These are phyloP conservation scores for Talaromyces nanjingensis DNA, from an alignment of 495 filamentous ascomycete genomes.

Conservation along the genomic window DNA sequence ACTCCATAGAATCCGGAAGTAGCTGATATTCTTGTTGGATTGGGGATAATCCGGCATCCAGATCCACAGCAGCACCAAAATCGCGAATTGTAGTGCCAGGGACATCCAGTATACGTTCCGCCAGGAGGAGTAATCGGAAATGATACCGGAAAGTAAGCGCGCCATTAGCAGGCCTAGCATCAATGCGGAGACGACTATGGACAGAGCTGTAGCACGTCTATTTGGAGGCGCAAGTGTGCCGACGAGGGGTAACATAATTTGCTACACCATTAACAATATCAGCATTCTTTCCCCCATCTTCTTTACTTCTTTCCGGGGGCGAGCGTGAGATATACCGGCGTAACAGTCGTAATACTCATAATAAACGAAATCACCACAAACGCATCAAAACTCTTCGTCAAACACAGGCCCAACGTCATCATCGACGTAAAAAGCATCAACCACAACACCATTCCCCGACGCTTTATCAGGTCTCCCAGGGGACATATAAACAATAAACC, in stretches of 20 bases:
- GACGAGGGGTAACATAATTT: conserved; percentile 78
- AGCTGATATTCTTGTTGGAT: conserved; percentile 54
- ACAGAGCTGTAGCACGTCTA: conserved; percentile 58
- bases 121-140: conserved; percentile 67
- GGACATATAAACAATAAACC: conserved; percentile 74
- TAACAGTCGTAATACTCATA: conserved; percentile 68
- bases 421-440: conserved; percentile 61
- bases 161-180: conserved; percentile 72
- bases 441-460: conserved; percentile 61
- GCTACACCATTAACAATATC: conserved; percentile 21
- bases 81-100: conserved; percentile 63
- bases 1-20: conserved; percentile 56
- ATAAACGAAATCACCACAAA: conserved; percentile 68
- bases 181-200: conserved; percentile 72
- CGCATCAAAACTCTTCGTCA: conserved; percentile 55
- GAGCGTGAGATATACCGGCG: conserved; percentile 45
- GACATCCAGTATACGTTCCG: conserved; percentile 76
- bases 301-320: not conserved
- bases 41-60: conserved; percentile 78
- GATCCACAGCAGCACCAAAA: conserved; percentile 58
- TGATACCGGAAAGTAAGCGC: conserved; percentile 65
- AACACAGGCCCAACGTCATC: conserved; percentile 61
- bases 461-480: conserved; percentile 64
- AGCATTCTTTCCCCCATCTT: not conserved
- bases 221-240: conserved; percentile 70